A percentile compares a stretch with the other conserved stretches of the same genome.
Conservation (phyloP, 768 basidiomycete species). For the Paxillus involutus region DNA sequence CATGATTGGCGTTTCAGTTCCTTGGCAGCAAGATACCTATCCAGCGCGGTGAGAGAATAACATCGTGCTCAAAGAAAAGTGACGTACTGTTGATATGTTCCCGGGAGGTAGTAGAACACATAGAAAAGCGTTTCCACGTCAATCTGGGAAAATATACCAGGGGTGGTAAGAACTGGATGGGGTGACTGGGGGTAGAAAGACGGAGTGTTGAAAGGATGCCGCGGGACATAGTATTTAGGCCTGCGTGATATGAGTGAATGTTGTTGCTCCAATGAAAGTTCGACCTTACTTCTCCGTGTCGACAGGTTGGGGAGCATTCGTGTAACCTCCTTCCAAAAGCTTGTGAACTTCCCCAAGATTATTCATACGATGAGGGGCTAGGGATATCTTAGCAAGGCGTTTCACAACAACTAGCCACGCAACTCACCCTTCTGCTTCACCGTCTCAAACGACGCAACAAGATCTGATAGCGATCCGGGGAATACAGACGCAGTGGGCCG, state of each 20-base stretch:
- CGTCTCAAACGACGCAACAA: slow-evolving; percentile 92
- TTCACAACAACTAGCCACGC: background rate
- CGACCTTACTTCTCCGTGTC: slow-evolving; percentile 92
- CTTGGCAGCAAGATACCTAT: slow-evolving; percentile 90
- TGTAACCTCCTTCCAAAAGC: slow-evolving; percentile 89
- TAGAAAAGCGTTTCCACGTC: slow-evolving; percentile 98
- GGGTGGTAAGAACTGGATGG: slow-evolving; percentile 74
- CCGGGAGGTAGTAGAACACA: slow-evolving; percentile 97
- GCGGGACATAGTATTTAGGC: slow-evolving; percentile 95
- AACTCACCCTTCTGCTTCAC: slow-evolving; percentile 94
- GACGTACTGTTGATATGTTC: slow-evolving; percentile 92
- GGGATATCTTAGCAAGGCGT: slow-evolving; percentile 1
- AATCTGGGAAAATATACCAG: slow-evolving; percentile 83
- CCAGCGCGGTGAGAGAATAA: background rate
- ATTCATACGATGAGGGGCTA: slow-evolving; percentile 78
- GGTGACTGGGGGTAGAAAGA: slow-evolving; percentile 93
- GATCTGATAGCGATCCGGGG: slow-evolving; percentile 86
- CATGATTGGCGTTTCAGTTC: slow-evolving; percentile 97
- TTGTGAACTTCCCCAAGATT: slow-evolving; percentile 91
- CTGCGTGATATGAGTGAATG: slow-evolving; percentile 41
- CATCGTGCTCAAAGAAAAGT: background rate
- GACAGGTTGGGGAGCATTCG: slow-evolving; percentile 85
- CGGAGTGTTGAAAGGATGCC: slow-evolving; percentile 89
- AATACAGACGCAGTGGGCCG: slow-evolving; percentile 51
- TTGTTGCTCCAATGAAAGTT: background rate